Percentiles rank a stretch among this genome's conserved stretches.
These are phyloP conservation scores for Candida sithepensis DNA, from an alignment of 805 yeast genomes.

Conservation along the genomic window DNA sequence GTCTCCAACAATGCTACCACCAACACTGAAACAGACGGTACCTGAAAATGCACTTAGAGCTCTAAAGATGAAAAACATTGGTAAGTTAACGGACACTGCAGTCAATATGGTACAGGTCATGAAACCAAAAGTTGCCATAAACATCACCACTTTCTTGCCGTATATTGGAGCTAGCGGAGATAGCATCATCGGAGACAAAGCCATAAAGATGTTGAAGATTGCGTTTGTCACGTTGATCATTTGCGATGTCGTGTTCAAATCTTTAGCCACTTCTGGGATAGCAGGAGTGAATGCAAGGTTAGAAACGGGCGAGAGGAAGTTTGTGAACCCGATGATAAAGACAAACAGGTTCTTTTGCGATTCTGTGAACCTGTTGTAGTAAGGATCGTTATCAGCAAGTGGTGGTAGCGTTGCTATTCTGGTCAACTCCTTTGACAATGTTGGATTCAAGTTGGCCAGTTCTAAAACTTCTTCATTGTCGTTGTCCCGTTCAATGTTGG, in stretches of 20 bases:
- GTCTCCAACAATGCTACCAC: slow-evolving; percentile 50
- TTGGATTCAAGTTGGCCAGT: not conserved
- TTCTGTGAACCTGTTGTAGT: slow-evolving; percentile 24
- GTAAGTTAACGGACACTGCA: slow-evolving; percentile 47
- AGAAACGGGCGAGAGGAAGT: slow-evolving; percentile 43
- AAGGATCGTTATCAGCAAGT: slow-evolving; percentile 25
- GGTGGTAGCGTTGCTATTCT: slow-evolving; percentile 18
- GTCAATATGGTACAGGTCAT: slow-evolving; percentile 18
- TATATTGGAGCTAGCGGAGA: slow-evolving; percentile 51
- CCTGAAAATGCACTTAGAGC: slow-evolving; percentile 50
- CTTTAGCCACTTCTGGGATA: slow-evolving; percentile 43
- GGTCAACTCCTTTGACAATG: slow-evolving; percentile 21
- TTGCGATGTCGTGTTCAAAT: slow-evolving; percentile 43
- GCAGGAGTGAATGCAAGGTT: slow-evolving; percentile 50
- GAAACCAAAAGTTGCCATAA: slow-evolving; percentile 37
- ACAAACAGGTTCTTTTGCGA: slow-evolving; percentile 29
- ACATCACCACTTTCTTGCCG: slow-evolving; percentile 44
- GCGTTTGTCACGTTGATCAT: slow-evolving; percentile 49
- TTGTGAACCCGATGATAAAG: slow-evolving; percentile 33
- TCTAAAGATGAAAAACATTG: slow-evolving; percentile 53
- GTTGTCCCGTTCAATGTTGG: not conserved
- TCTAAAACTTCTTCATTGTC: not conserved
- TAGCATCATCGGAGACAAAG: slow-evolving; percentile 46
- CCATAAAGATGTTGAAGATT: slow-evolving; percentile 48
- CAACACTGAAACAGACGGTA: slow-evolving; percentile 51